phyloP scores from a whole-genome alignment of 805 yeast species.

The Millerozyma miso region DNA sequence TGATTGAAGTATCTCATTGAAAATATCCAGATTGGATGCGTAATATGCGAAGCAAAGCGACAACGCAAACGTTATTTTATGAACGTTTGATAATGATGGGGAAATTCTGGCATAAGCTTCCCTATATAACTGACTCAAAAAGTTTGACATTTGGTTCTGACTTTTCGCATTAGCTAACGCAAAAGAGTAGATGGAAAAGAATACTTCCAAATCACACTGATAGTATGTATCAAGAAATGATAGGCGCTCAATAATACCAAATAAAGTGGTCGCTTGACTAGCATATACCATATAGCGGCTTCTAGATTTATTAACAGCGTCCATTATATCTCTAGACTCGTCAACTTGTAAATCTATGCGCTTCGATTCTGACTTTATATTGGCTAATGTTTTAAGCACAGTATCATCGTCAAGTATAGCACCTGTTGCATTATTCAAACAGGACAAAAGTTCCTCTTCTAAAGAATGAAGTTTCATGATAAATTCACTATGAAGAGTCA shows the following conservation, averaged over 20 bases:
- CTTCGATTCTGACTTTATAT: constrained; percentile 57
- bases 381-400: constrained; percentile 57
- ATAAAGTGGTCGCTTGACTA: constrained; percentile 47
- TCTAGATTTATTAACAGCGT: constrained; percentile 46
- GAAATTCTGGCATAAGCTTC: constrained; percentile 45
- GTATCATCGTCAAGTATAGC: constrained; percentile 65
- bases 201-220: constrained; percentile 47
- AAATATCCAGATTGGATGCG: constrained; percentile 6
- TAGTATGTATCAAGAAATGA: constrained; percentile 48
- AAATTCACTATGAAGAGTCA: constrained; percentile 57
- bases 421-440: constrained; percentile 55
- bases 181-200: constrained; percentile 15
- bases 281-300: constrained; percentile 53
- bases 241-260: constrained; percentile 37
- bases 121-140: constrained; percentile 39
- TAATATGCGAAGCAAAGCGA: constrained; percentile 28
- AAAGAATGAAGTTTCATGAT: constrained; percentile 47
- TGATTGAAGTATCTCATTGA: constrained; percentile 11
- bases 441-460: constrained; percentile 55
- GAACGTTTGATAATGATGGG: constrained; percentile 42
- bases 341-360: constrained; percentile 49
- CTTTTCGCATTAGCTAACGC: constrained; percentile 15
- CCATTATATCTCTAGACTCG: constrained; percentile 54
- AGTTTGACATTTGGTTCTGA: constrained; percentile 11
- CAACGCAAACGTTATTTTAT: constrained; percentile 43